These are phyloP conservation scores for Cladochytrium replicatum DNA, from an alignment of 192 early-diverging fungal genomes.

Conservation along the genomic window DNA sequence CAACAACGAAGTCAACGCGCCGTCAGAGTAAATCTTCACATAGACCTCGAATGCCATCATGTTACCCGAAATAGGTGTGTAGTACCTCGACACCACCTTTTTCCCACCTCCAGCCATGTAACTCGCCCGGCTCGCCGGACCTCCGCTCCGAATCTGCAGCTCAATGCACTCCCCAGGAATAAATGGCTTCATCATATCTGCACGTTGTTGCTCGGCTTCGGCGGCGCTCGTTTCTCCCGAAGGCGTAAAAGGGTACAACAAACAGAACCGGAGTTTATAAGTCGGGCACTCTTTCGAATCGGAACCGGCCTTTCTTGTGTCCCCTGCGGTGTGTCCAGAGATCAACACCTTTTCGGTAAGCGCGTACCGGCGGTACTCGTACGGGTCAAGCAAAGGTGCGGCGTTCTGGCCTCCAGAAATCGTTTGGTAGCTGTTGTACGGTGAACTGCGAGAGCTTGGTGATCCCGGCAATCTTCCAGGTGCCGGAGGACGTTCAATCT, in stretches of 20 bases:
- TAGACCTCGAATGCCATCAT: constrained; percentile 20
- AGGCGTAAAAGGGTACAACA: constrained; percentile 20
- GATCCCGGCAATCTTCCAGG: not conserved
- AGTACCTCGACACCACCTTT: constrained; percentile 16
- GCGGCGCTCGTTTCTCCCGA: no score
- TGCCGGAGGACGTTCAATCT: constrained; percentile 9
- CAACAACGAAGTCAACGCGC: constrained; percentile 8
- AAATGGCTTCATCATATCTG: constrained; percentile 11
- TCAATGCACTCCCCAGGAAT: constrained; percentile 22
- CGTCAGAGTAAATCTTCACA: constrained; percentile 12
- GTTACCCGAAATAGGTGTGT: constrained; percentile 20
- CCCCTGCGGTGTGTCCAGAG: no score
- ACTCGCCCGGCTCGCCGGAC: no score
- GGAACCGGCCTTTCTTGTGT: no score
- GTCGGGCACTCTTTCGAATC: not conserved
- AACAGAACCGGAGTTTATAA: constrained; percentile 7
- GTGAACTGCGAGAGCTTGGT: no score
- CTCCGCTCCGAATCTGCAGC: constrained; percentile 9
- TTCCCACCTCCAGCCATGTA: no score
- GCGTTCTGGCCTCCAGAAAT: not conserved
- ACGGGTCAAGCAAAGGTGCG: not conserved
- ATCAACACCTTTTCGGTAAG: constrained; percentile 11
- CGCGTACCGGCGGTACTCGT: constrained; percentile 21
- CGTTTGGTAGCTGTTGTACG: not conserved
- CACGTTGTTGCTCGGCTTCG: no score